Conservation (phyloP, 139 green algal species). For the Tetradesmus lagerheimii region DNA sequence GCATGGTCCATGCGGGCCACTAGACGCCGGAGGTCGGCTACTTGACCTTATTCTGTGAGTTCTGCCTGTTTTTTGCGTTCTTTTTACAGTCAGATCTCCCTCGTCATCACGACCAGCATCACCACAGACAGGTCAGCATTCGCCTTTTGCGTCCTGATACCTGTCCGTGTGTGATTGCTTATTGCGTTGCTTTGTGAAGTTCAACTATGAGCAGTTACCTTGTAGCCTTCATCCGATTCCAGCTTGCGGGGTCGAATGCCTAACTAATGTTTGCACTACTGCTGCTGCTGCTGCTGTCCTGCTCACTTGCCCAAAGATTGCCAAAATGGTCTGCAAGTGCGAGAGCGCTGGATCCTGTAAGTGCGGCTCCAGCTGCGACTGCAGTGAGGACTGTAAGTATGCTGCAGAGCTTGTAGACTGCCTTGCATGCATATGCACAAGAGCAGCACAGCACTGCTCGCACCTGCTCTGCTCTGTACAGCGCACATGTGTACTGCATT, state of each 20-base stretch:
- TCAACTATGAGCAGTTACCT: no score
- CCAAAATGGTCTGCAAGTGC: constrained; percentile 29
- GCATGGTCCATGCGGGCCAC: neutral
- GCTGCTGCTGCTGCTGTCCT: neutral
- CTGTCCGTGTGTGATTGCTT: no score
- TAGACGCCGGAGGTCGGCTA: no score
- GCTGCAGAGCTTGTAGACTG: neutral
- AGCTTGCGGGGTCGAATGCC: no score
- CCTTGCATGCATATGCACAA: neutral
- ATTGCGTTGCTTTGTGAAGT: no score
- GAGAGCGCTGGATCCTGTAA: neutral
- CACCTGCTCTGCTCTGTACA: no score
- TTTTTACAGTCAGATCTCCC: neutral
- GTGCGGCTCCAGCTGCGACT: constrained; percentile 26
- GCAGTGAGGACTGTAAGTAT: constrained; percentile 14
- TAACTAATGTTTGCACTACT: neutral
- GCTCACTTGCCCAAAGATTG: neutral
- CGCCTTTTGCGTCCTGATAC: neutral
- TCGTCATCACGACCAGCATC: neutral
- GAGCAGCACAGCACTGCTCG: no score
- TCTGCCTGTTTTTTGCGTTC: neutral
- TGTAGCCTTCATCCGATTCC: no score
- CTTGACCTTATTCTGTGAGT: neutral
- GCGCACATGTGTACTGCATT: no score
- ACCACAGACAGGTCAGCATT: neutral